Evolutionary conservation across 805 yeast genomes (phyloP).

Genomic region (Nakazawaea pomicola): DNA sequence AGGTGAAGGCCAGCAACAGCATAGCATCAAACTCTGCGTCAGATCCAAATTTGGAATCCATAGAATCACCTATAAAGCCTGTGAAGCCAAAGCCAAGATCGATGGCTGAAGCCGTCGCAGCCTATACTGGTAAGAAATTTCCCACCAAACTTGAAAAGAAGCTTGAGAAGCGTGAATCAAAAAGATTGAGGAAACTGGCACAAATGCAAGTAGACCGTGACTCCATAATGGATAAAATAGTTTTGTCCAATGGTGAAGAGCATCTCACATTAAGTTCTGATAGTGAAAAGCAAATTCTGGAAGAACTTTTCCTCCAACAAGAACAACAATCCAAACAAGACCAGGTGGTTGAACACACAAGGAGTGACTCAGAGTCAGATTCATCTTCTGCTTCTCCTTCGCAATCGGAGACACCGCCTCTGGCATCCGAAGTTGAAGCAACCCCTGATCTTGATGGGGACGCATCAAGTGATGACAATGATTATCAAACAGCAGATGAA

Average conservation of each 20-base stretch:
- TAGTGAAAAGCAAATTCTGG: constrained; percentile 18
- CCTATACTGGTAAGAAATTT: constrained; percentile 51
- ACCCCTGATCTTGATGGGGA: constrained; percentile 1
- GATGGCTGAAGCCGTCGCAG: constrained; percentile 56
- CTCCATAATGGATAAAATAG: background rate
- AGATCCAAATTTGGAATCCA: constrained; percentile 2
- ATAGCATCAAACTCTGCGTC: constrained; percentile 5
- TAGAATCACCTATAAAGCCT: background rate
- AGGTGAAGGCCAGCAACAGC: background rate
- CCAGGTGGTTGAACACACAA: too few relatives aligned
- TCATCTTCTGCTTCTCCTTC: constrained; percentile 14
- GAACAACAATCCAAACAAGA: constrained; percentile 13
- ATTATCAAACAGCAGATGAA: constrained; percentile 26
- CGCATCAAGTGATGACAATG: constrained; percentile 16
- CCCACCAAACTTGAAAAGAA: constrained; percentile 41
- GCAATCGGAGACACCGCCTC: too few relatives aligned
- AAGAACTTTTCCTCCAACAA: background rate
- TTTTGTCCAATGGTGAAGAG: background rate
- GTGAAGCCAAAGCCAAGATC: constrained; percentile 31
- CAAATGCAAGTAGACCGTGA: constrained; percentile 1
- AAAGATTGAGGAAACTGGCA: constrained; percentile 20
- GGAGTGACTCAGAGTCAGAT: too few relatives aligned
- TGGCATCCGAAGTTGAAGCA: background rate
- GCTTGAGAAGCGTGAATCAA: constrained; percentile 20
- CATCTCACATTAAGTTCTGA: constrained; percentile 12